Percentiles rank a stretch among this genome's conserved stretches.
Conservation (phyloP, 148 eudicot species). For the Nepenthes mirabilis region DNA sequence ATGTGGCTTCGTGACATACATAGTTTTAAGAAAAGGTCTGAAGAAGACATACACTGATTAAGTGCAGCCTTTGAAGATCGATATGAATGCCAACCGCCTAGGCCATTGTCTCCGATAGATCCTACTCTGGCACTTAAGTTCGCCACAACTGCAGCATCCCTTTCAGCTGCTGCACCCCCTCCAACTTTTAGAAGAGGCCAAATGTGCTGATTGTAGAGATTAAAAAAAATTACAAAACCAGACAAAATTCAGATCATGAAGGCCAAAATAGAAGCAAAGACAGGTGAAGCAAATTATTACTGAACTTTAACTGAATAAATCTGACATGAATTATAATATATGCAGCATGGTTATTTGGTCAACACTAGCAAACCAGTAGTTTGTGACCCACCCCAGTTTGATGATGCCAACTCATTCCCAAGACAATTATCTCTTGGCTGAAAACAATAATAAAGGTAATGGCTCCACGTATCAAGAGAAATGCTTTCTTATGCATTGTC, state of each 20-base stretch:
- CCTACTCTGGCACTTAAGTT: conserved; percentile 95
- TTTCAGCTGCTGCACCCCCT: conserved; percentile 45
- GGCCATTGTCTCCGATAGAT: conserved; percentile 72
- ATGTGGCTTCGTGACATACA: too few species aligned
- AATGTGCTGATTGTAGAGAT: conserved; percentile 56
- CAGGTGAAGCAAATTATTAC: not conserved
- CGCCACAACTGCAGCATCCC: conserved; percentile 65
- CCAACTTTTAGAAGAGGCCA: conserved; percentile 87
- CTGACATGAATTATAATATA: too few species aligned
- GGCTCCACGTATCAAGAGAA: too few species aligned
- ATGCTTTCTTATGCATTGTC: not conserved
- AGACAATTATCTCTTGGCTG: too few species aligned
- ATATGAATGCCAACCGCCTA: conserved; percentile 98
- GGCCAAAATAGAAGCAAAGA: not conserved
- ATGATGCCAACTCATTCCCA: not conserved
- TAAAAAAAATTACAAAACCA: not conserved
- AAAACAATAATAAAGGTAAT: too few species aligned
- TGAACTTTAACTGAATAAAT: too few species aligned
- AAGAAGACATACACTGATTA: conserved; percentile 54
- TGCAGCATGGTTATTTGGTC: too few species aligned
- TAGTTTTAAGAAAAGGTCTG: not conserved
- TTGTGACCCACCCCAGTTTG: not conserved
- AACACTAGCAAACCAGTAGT: not conserved
- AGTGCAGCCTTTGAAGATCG: conserved; percentile 87
- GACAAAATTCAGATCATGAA: not conserved